Evolutionary conservation across 129 eudicot genomes (phyloP), one percentile per base, ranked within the genome.

Genomic region (Ambrosia artemisiifolia): DNA sequence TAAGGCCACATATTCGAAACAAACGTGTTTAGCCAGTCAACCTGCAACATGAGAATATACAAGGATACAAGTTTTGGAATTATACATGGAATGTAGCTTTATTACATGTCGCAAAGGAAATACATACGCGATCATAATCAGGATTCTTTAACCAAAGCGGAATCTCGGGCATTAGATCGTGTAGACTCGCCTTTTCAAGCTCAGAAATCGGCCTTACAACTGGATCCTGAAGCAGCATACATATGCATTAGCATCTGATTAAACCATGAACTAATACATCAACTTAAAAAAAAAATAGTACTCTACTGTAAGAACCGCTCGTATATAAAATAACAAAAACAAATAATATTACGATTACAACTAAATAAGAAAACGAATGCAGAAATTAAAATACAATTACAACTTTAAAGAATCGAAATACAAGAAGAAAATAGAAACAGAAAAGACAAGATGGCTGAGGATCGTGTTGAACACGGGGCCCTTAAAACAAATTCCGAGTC

Each of bases 141-240:
- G 92, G 92, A 68, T 79, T 83, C 71, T 93, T 93, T 11, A 93
- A 83, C 98, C 98, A 93, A 5, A 80, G 65, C 55, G 98, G 98
- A 71, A 94, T 79, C 78, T 94, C 96, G n/a, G 92, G 87, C 69
- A 85, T 46, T 19, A 93, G 53, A 49, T 87, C 88, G 40, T 72
- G 82, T 67, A 93, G 48, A 62, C 83, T 54, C 13, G 43, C 33
- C 7, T 78, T 9, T 69, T 94, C 96, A 1, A 84, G 83, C 84
- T 90, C 95, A 24, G 69, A 78, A 47, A 94, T 74, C 44, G 95
- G 84, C 71, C 49, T 82, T 35, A 47, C 57, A 61, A 65, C 75
- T 49, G 90, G 90, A 69, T 87, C 90, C 98, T 92, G 84, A 67
- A 70, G 30, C 66, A 66, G 72, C 65, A 59, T 40, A 30, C 56